phyloP scores from a whole-genome alignment of 257 asterid genomes.

The Primulina tabacum region DNA sequence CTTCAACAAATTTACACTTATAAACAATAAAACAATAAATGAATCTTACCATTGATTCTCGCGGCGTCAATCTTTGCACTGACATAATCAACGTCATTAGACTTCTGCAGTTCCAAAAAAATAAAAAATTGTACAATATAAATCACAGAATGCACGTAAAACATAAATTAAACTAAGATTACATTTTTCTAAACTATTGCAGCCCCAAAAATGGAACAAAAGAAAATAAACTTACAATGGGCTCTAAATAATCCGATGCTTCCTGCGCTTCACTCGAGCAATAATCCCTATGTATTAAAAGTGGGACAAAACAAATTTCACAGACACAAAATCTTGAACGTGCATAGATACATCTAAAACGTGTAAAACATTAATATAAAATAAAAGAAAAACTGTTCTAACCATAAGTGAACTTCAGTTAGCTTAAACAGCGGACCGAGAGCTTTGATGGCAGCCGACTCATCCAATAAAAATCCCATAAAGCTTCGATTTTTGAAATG shows the following conservation, averaged over 20 bases:
- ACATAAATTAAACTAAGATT: constrained; percentile 8
- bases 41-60: constrained; percentile 35
- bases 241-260: constrained; percentile 31
- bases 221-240: constrained; percentile 36
- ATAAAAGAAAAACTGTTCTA: constrained; percentile 8
- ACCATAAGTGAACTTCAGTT: constrained; percentile 73
- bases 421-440: constrained; percentile 72
- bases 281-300: constrained; percentile 52
- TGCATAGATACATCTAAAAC: not conserved
- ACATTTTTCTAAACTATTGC: not conserved
- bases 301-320: constrained; percentile 12
- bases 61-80: constrained; percentile 14
- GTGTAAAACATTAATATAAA: not conserved
- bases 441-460: constrained; percentile 49
- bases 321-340: not conserved
- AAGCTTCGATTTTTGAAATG: constrained; percentile 22
- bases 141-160: not conserved
- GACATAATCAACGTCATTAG: constrained; percentile 21
- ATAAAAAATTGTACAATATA: constrained; percentile 20
- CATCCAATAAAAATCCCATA: constrained; percentile 38
- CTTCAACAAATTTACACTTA: not conserved
- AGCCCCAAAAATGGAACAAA: not conserved
- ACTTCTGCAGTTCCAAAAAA: constrained; percentile 38
- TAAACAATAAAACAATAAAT: not conserved
- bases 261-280: constrained; percentile 33